These are phyloP conservation scores for Scortechinia acanthostroma DNA, from an alignment of 2,329 filamentous ascomycete genomes.

Conservation along the genomic window DNA sequence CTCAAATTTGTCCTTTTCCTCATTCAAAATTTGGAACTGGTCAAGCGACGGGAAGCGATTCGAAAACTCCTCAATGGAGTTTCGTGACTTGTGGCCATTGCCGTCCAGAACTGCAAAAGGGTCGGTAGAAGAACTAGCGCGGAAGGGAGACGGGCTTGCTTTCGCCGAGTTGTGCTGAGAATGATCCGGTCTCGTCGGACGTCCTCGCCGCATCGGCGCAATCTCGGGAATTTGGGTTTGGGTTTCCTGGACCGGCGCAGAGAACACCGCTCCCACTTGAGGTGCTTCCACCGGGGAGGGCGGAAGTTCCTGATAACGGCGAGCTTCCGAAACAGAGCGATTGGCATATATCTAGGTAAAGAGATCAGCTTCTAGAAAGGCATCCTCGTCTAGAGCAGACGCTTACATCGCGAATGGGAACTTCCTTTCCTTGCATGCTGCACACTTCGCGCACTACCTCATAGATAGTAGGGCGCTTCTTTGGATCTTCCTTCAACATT, in stretches of 20 bases:
- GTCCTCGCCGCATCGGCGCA: constrained; percentile 84
- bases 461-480: constrained; percentile 81
- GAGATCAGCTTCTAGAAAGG: constrained; percentile 9
- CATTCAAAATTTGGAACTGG: constrained; percentile 84
- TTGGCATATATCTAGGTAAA: constrained; percentile 61
- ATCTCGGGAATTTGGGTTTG: constrained; percentile 75
- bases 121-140: constrained; percentile 55
- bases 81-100: constrained; percentile 36
- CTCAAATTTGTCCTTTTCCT: constrained; percentile 76
- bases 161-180: constrained; percentile 17
- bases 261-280: constrained; percentile 73
- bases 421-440: constrained; percentile 77
- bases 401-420: constrained; percentile 82
- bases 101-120: constrained; percentile 82
- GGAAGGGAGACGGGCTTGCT: constrained; percentile 32
- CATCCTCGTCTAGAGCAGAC: constrained; percentile 8
- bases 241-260: constrained; percentile 65
- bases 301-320: constrained; percentile 17
- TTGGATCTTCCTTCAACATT: constrained; percentile 82
- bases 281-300: constrained; percentile 42
- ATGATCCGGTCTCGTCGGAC: constrained; percentile 39
- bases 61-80: constrained; percentile 62
- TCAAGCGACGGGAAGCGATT: constrained; percentile 83
- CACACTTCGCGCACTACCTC: constrained; percentile 83
- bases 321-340: constrained; percentile 56